phyloP scores from a whole-genome alignment of 2,329 filamentous ascomycete genomes.

The Exophiala lecanii-corni region DNA sequence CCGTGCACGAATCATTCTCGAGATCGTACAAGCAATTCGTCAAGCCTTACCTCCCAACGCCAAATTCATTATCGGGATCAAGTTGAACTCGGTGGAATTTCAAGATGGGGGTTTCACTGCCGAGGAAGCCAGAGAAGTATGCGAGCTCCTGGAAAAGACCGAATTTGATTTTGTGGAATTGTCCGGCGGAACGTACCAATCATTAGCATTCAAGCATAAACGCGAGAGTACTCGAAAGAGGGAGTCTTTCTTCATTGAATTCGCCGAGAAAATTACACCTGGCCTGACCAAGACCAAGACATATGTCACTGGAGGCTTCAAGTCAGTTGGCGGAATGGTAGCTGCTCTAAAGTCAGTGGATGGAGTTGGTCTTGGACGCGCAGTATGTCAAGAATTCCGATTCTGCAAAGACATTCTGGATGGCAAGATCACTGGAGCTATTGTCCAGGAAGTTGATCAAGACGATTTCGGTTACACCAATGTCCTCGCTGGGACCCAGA shows the following conservation, averaged over 20 bases:
- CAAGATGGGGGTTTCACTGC: constrained; percentile 33
- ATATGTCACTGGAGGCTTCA: constrained; percentile 58
- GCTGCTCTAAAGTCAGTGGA: constrained; percentile 54
- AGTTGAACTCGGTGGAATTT: constrained; percentile 57
- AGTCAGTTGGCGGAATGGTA: constrained; percentile 54
- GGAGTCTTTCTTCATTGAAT: constrained; percentile 58
- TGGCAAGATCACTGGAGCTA: constrained; percentile 42
- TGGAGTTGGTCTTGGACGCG: constrained; percentile 56
- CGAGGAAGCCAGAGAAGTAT: constrained; percentile 33
- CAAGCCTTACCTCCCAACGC: constrained; percentile 20
- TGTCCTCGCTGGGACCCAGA: constrained; percentile 47
- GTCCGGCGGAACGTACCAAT: constrained; percentile 57
- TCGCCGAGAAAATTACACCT: constrained; percentile 51
- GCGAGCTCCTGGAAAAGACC: constrained; percentile 30
- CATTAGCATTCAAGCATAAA: constrained; percentile 48
- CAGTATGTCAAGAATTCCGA: constrained; percentile 48
- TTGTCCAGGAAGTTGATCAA: constrained; percentile 46
- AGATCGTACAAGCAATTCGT: constrained; percentile 43
- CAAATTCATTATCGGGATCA: constrained; percentile 50
- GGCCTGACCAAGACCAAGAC: constrained; percentile 49
- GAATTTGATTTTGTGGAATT: constrained; percentile 51
- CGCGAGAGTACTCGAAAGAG: constrained; percentile 52
- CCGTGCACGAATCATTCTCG: constrained; percentile 54
- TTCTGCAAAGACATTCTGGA: constrained; percentile 30
- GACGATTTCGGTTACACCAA: constrained; percentile 49